These are phyloP conservation scores for Amylocystis lapponica DNA, from an alignment of 768 basidiomycete species.

Conservation along the genomic window DNA sequence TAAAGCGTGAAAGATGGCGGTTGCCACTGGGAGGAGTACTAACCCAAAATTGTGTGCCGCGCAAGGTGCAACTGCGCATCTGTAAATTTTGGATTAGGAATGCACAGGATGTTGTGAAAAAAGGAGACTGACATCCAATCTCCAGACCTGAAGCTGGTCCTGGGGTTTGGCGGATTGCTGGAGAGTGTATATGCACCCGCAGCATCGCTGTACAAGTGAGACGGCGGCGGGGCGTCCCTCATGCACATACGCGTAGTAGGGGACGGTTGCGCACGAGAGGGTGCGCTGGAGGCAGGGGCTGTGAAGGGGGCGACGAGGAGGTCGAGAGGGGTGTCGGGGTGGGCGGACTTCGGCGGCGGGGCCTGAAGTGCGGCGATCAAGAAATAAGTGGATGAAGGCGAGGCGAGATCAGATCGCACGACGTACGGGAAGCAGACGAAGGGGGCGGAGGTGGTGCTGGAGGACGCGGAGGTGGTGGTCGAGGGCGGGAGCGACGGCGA, in stretches of 20 bases:
- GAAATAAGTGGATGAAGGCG: neutral
- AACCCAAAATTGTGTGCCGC: slow-evolving; percentile 85
- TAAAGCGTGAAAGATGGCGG: neutral
- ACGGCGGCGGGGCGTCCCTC: neutral
- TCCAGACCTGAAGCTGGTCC: slow-evolving; percentile 25
- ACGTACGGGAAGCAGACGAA: neutral
- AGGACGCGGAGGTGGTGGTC: slow-evolving; percentile 19
- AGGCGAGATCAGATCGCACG: neutral
- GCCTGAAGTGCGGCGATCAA: slow-evolving; percentile 5
- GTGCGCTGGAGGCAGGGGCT: slow-evolving; percentile 1
- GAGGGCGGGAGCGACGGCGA: slow-evolving; percentile 19
- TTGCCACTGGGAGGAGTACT: slow-evolving; percentile 27
- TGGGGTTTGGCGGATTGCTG: slow-evolving; percentile 28
- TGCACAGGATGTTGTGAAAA: slow-evolving; percentile 8
- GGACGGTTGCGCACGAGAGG: slow-evolving; percentile 1
- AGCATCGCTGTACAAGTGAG: neutral
- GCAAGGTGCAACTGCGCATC: slow-evolving; percentile 64
- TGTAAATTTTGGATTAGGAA: slow-evolving; percentile 22
- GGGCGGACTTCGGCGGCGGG: neutral
- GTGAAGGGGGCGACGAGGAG: neutral
- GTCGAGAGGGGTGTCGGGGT: neutral
- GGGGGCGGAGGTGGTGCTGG: slow-evolving; percentile 1
- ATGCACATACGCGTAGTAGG: neutral
- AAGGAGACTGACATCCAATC: slow-evolving; percentile 28
- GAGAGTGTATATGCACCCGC: slow-evolving; percentile 14